phyloP scores from a whole-genome alignment of 2,329 filamentous ascomycete genomes.

The Fusarium sp. region DNA sequence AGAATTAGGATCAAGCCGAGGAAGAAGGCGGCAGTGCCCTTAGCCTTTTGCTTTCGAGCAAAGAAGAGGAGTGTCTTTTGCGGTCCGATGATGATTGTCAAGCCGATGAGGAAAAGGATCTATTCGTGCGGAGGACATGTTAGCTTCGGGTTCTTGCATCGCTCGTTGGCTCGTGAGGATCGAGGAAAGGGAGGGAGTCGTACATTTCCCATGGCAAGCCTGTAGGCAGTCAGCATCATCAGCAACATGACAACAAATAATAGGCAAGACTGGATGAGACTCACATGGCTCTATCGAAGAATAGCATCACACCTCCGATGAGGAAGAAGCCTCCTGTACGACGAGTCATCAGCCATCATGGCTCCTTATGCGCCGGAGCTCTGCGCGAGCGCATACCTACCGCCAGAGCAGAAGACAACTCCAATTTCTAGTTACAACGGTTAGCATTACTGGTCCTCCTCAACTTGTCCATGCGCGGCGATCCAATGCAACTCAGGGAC shows the following conservation, averaged over 20 bases:
- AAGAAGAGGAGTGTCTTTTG: constrained; percentile 95
- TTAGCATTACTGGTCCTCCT: constrained; percentile 42
- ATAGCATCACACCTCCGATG: constrained; percentile 91
- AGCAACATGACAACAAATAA: constrained; percentile 73
- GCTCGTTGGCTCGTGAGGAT: constrained; percentile 20
- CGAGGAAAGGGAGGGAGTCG: constrained; percentile 40
- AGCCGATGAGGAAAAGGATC: constrained; percentile 97
- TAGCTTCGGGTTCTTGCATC: constrained; percentile 25
- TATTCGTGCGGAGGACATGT: constrained; percentile 49
- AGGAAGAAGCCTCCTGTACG: constrained; percentile 89
- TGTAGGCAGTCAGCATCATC: constrained; percentile 81
- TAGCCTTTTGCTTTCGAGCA: constrained; percentile 89
- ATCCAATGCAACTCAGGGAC: not conserved
- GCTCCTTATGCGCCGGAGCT: constrained; percentile 34
- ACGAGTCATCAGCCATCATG: constrained; percentile 27
- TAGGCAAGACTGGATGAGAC: constrained; percentile 45
- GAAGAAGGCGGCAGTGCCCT: constrained; percentile 90
- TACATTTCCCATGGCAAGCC: constrained; percentile 98
- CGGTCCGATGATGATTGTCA: constrained; percentile 94
- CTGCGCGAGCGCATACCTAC: constrained; percentile 67
- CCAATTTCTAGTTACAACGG: constrained; percentile 79
- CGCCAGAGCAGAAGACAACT: constrained; percentile 96
- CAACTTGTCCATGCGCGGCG: not conserved
- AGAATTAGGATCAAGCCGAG: constrained; percentile 86
- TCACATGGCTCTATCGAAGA: constrained; percentile 97